A percentile compares a stretch with the other conserved stretches of the same genome.
These are phyloP conservation scores for Royoungia palumana DNA, from an alignment of 768 basidiomycete species.

Conservation along the genomic window DNA sequence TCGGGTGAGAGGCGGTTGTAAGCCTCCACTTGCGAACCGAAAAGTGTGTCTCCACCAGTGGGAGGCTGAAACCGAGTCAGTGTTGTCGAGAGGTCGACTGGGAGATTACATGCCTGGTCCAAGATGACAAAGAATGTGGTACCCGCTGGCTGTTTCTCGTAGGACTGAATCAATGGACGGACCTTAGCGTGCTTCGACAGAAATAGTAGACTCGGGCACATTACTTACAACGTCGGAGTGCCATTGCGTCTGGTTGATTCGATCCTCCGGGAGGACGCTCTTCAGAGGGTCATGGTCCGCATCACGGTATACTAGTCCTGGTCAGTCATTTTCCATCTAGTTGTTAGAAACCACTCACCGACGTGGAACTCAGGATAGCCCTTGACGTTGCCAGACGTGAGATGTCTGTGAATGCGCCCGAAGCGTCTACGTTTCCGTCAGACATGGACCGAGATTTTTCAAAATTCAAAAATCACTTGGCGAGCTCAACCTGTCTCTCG, in stretches of 20 bases:
- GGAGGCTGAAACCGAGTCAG: conserved; percentile 17
- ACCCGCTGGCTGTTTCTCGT: conserved; percentile 53
- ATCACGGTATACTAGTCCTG: conserved; percentile 47
- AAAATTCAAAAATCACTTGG: conserved; percentile 28
- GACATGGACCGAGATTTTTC: not conserved
- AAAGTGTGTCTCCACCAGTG: conserved; percentile 53
- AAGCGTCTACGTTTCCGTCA: conserved; percentile 33
- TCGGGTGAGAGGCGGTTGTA: conserved; percentile 57
- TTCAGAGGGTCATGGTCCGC: conserved; percentile 40
- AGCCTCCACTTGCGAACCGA: conserved; percentile 55
- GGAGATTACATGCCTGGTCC: conserved; percentile 35
- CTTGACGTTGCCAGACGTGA: conserved; percentile 50
- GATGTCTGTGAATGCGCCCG: conserved; percentile 45
- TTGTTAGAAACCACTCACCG: conserved; percentile 31
- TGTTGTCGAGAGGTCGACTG: no score
- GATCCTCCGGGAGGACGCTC: conserved; percentile 41
- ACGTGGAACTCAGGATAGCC: conserved; percentile 60
- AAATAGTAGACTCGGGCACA: not conserved
- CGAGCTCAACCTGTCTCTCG: conserved; percentile 52
- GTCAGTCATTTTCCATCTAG: not conserved
- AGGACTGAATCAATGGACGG: conserved; percentile 34
- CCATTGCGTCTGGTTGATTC: conserved; percentile 44
- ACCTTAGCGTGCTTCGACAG: not conserved
- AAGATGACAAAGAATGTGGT: conserved; percentile 58
- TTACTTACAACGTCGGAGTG: conserved; percentile 51